Conservation (phyloP, 1,284 basidiomycete genomes). For the Fomitopsis schrenkii region DNA sequence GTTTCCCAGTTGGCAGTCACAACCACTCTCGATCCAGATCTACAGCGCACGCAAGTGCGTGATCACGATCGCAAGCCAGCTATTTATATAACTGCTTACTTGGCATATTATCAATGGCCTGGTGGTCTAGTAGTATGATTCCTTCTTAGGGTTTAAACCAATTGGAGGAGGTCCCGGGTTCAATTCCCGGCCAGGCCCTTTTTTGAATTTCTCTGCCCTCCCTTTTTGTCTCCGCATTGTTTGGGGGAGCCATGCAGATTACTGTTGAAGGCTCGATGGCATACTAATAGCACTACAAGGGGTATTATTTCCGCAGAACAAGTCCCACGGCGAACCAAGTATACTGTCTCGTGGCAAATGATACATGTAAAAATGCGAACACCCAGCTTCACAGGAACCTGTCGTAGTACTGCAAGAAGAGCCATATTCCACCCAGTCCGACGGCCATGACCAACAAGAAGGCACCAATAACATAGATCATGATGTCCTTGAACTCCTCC, state of each 20-base stretch:
- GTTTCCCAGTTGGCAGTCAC: too few relatives aligned
- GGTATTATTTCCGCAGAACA: not conserved
- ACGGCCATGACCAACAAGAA: slow-evolving; percentile 36
- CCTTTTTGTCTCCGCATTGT: not conserved
- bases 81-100: not conserved
- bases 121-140: slow-evolving; percentile 37
- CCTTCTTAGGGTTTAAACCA: slow-evolving; percentile 29
- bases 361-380: not conserved
- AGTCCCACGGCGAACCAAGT: not conserved
- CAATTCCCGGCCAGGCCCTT: slow-evolving; percentile 79
- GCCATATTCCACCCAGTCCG: slow-evolving; percentile 29
- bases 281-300: too few relatives aligned
- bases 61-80: too few relatives aligned
- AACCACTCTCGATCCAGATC: too few relatives aligned
- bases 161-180: slow-evolving; percentile 82
- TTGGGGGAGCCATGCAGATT: too few relatives aligned
- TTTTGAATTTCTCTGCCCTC: slow-evolving; percentile 8
- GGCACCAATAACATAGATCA: slow-evolving; percentile 34
- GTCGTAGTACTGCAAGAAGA: slow-evolving; percentile 27
- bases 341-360: not conserved
- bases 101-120: slow-evolving; percentile 14
- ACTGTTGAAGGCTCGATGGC: too few relatives aligned
- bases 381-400: not conserved
- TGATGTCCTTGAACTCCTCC: slow-evolving; percentile 20
- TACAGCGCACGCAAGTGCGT: too few relatives aligned